A percentile compares a stretch with the other conserved stretches of the same genome.
phyloP scores from a whole-genome alignment of 768 basidiomycete species.

The Ramaria sp. region DNA sequence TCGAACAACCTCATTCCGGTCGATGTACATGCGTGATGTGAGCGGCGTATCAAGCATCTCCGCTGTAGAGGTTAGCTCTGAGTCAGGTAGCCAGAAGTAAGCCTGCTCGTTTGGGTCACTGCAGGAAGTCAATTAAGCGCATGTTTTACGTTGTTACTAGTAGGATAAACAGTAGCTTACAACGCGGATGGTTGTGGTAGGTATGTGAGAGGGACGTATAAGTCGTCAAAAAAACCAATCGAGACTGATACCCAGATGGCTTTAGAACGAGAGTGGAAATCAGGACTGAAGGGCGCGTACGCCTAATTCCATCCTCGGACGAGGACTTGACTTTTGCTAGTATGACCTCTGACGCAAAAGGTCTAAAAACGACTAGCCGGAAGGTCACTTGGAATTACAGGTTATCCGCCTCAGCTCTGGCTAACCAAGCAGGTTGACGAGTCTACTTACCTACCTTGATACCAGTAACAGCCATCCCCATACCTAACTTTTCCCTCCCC shows the following conservation, averaged over 20 bases:
- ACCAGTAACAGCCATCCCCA: constrained; percentile 92
- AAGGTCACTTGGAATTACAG: constrained; percentile 54
- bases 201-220: constrained; percentile 70
- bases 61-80: constrained; percentile 34
- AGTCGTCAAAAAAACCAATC: constrained; percentile 89
- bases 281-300: constrained; percentile 33
- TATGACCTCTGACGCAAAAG: constrained; percentile 65
- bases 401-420: background rate
- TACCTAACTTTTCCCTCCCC: constrained; percentile 91
- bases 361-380: constrained; percentile 77
- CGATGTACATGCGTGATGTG: constrained; percentile 69
- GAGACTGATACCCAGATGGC: constrained; percentile 40
- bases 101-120: constrained; percentile 78
- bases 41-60: constrained; percentile 63
- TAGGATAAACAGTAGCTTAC: constrained; percentile 29
- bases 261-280: background rate
- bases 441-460: constrained; percentile 51
- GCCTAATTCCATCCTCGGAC: constrained; percentile 72
- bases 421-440: background rate
- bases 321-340: constrained; percentile 83
- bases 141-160: background rate
- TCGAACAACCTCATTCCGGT: constrained; percentile 63
- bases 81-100: constrained; percentile 65
- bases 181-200: constrained; percentile 77
- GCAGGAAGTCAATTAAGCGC: background rate